These are phyloP conservation scores for Saccharomycopsis sp. DNA, from an alignment of 805 yeast genomes.

Conservation along the genomic window DNA sequence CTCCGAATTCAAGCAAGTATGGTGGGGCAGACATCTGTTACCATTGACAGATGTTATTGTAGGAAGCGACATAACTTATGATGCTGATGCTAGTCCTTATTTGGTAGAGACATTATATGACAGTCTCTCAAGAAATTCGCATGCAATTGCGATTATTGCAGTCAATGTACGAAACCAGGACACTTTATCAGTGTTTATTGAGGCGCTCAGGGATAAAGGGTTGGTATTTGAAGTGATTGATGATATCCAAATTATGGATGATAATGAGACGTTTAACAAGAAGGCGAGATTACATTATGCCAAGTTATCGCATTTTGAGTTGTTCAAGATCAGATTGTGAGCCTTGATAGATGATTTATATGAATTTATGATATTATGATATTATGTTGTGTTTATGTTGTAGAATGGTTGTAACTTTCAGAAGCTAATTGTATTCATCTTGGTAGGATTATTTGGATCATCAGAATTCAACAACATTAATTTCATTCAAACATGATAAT, in stretches of 20 bases:
- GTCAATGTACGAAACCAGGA: constrained; percentile 68
- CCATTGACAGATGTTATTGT: constrained; percentile 46
- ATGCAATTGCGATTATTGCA: constrained; percentile 41
- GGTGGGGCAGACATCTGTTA: constrained; percentile 52
- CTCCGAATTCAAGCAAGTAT: constrained; percentile 32
- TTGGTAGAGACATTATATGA: constrained; percentile 36
- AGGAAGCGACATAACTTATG: constrained; percentile 90
- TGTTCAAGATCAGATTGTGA: neutral
- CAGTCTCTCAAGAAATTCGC: constrained; percentile 1
- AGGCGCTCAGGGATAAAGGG: neutral
- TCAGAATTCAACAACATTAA: too few relatives aligned
- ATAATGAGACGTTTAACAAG: neutral
- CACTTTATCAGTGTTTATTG: constrained; percentile 28
- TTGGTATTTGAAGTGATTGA: neutral
- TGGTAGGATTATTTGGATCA: too few relatives aligned
- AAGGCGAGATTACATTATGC: neutral
- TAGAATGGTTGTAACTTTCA: too few relatives aligned
- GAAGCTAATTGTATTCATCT: too few relatives aligned
- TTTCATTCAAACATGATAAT: too few relatives aligned
- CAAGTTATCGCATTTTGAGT: neutral
- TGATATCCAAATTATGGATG: neutral
- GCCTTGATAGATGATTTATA: too few relatives aligned
- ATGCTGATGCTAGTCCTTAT: constrained; percentile 48
- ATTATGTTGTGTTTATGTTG: too few relatives aligned
- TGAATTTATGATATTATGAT: too few relatives aligned